phyloP scores from a whole-genome alignment of 2,329 filamentous ascomycete species.

The Penicillium sp. region DNA sequence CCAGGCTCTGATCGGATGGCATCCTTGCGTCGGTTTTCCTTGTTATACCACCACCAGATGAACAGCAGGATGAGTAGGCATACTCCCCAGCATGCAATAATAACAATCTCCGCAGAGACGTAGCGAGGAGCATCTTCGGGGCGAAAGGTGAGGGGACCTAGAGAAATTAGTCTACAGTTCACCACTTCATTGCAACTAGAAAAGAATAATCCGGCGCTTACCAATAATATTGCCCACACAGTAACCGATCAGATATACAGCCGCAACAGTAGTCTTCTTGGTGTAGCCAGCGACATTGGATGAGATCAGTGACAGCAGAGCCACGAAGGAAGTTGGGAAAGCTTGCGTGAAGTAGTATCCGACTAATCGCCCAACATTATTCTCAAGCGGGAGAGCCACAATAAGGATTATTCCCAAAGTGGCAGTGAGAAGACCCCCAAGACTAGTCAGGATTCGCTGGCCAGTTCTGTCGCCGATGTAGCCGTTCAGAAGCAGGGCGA shows the following conservation, averaged over 20 bases:
- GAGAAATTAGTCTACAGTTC: background rate
- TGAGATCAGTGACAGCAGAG: constrained; percentile 66
- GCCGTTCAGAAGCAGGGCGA: constrained; percentile 60
- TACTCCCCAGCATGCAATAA: constrained; percentile 63
- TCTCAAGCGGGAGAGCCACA: constrained; percentile 62
- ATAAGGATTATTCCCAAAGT: constrained; percentile 67
- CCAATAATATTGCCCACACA: constrained; percentile 62
- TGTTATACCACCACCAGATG: constrained; percentile 65
- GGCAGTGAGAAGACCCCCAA: constrained; percentile 56
- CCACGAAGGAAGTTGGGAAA: constrained; percentile 65
- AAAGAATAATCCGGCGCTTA: constrained; percentile 20
- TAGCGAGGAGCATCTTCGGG: constrained; percentile 63
- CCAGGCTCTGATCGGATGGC: constrained; percentile 55
- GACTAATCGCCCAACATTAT: constrained; percentile 62
- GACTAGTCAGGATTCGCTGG: constrained; percentile 62
- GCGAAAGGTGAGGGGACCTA: constrained; percentile 61
- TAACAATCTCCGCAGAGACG: constrained; percentile 66
- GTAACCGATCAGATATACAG: constrained; percentile 52
- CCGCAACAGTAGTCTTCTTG: constrained; percentile 58
- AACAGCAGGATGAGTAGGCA: constrained; percentile 61
- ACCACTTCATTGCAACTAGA: background rate
- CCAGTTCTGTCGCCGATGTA: constrained; percentile 61
- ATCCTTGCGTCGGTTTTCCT: constrained; percentile 65
- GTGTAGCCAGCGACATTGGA: constrained; percentile 64
- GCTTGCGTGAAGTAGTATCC: constrained; percentile 70